Base-by-base conservation (phyloP, 768 basidiomycete species). In the Podaxis mareebaensis region DNA sequence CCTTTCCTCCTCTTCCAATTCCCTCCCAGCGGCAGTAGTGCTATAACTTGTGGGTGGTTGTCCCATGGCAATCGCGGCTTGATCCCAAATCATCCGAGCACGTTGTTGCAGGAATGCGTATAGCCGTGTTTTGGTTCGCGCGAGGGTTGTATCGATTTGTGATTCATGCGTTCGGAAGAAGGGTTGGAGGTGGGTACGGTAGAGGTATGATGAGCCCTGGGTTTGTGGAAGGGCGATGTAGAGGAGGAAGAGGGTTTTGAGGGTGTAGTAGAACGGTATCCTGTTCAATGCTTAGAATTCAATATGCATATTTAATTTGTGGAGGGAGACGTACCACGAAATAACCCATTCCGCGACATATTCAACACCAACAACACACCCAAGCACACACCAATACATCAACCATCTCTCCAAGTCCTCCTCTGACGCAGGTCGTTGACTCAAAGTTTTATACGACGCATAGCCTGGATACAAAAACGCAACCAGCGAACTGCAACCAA, bases 331-430 rank as follows among this genome's bases (percentile, higher is more conserved):
- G 69, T 68, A 93, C 95, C 95, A 95, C 65, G 88, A 92, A 33
- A 96, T 77, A 15, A 89, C 75, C 93, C 95, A 96, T 70, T 95
- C 94, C 8, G 89, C 89, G 28, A 92, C 79, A 69, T 90, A 91
- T 74, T 97, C 95, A 4, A 92, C 76, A 3, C 85, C 89, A 15
- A 95, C 83, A 69, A 95, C 86, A 71, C 89, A 91, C 2, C 92
- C 91, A 2, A 93, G 82, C 0, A 92, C 91, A n/a, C 88, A 88
- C 95, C 96, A 98, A 70, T 97, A 98, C 92, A 95, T 96, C 59
- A 98, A 82, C 95, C 96, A 97, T 76, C 94, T 81, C 73, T 97
- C 96, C 8, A 96, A 80, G 51, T 94, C 93, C 56, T 82, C 84
- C 69, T 93, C 92, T 0, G 89, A 89, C 1, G 92, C 91, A 20